phyloP scores from a whole-genome alignment of 2,329 filamentous ascomycete species.

The Blumeria hordei region DNA sequence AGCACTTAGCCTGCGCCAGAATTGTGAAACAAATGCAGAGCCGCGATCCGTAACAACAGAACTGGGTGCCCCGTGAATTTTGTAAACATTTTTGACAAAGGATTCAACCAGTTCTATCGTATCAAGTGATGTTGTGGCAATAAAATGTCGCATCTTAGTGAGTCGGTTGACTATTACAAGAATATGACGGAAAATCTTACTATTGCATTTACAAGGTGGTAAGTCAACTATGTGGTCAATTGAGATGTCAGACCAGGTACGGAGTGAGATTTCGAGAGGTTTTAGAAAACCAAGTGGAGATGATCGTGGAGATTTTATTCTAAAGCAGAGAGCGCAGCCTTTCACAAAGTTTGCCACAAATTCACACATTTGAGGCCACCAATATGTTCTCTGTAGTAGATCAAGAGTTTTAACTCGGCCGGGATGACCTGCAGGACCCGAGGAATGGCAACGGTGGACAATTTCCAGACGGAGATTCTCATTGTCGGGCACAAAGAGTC shows the following conservation, averaged over 20 bases:
- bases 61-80: slow-evolving; percentile 1
- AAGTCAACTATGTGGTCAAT: slow-evolving; percentile 2
- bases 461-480: background rate
- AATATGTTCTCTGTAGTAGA: background rate
- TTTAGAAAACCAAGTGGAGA: slow-evolving; percentile 1
- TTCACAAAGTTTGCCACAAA: background rate
- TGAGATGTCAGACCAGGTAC: slow-evolving; percentile 2
- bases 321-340: background rate
- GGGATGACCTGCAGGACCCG: background rate
- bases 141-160: background rate
- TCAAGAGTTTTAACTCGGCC: background rate
- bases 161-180: background rate
- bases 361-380: background rate
- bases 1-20: slow-evolving; percentile 4
- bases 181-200: background rate
- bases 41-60: slow-evolving; percentile 5
- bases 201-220: background rate
- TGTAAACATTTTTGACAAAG: background rate
- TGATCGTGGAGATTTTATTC: background rate
- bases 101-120: background rate
- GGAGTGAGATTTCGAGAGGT: background rate
- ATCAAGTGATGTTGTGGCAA: background rate
- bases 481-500: background rate
- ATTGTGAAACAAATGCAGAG: slow-evolving; percentile 3
- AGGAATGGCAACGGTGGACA: background rate